Evolutionary conservation across 2,329 filamentous ascomycete genomes (phyloP).

Genomic region (Penicillium decumbens): DNA sequence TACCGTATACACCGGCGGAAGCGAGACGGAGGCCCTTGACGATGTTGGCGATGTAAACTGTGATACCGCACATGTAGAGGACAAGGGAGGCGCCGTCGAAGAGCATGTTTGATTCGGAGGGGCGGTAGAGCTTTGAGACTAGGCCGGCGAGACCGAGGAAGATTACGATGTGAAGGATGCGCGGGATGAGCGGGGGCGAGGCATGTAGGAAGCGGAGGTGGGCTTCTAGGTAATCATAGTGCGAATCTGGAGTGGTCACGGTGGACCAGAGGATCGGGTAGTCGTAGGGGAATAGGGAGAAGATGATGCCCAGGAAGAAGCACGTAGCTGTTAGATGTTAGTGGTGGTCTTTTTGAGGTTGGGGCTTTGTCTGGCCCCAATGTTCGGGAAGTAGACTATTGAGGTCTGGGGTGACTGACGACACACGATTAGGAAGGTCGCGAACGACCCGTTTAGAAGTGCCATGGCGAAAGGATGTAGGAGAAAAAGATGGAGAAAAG

Average conservation of each 20-base stretch:
- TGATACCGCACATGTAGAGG: slow-evolving; percentile 77
- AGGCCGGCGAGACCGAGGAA: slow-evolving; percentile 83
- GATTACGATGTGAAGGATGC: slow-evolving; percentile 91
- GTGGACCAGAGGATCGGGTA: slow-evolving; percentile 48
- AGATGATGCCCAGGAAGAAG: slow-evolving; percentile 98
- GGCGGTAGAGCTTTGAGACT: slow-evolving; percentile 89
- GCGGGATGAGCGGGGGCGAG: slow-evolving; percentile 83
- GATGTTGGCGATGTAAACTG: slow-evolving; percentile 93
- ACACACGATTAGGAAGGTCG: slow-evolving; percentile 93
- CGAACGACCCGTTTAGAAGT: slow-evolving; percentile 62
- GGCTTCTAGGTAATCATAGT: slow-evolving; percentile 79
- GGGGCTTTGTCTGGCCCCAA: not conserved
- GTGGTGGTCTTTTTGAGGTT: not conserved
- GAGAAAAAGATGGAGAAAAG: not conserved
- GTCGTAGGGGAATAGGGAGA: slow-evolving; percentile 90
- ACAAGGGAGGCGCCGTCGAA: slow-evolving; percentile 75
- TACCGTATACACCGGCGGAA: slow-evolving; percentile 64
- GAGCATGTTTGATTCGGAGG: slow-evolving; percentile 88
- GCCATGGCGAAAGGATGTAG: slow-evolving; percentile 29
- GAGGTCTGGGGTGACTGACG: slow-evolving; percentile 57
- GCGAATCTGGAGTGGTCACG: slow-evolving; percentile 46
- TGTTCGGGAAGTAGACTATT: slow-evolving; percentile 1
- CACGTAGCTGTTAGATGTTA: slow-evolving; percentile 62
- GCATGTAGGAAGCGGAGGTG: slow-evolving; percentile 90
- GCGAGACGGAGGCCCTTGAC: slow-evolving; percentile 89